These are phyloP conservation scores for Huntiella moniliformis DNA, from an alignment of 2,329 filamentous ascomycete species.

Conservation along the genomic window DNA sequence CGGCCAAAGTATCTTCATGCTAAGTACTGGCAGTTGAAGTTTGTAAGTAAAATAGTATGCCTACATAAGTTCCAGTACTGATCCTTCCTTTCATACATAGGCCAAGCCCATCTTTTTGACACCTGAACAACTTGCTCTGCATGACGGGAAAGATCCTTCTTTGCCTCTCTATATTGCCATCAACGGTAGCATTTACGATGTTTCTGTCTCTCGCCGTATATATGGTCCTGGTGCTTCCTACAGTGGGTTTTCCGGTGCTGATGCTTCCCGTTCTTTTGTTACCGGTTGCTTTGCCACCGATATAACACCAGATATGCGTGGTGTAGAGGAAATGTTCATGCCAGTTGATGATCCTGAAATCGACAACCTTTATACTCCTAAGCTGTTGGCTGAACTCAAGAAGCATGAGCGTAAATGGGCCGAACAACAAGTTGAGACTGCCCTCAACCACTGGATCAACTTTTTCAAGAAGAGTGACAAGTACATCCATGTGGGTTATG, in stretches of 20 bases:
- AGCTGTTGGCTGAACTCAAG: constrained; percentile 33
- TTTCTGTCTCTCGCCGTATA: constrained; percentile 45
- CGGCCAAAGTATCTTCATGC: constrained; percentile 41
- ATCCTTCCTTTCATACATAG: constrained; percentile 14
- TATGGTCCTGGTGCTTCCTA: constrained; percentile 80
- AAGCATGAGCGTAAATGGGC: constrained; percentile 48
- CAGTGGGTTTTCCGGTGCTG: constrained; percentile 66
- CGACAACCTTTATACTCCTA: constrained; percentile 37
- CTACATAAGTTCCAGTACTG: not conserved
- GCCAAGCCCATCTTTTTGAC: constrained; percentile 48
- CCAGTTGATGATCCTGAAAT: constrained; percentile 42
- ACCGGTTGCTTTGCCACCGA: constrained; percentile 87
- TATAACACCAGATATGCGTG: constrained; percentile 63
- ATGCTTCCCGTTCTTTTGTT: constrained; percentile 75
- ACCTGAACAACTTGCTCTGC: constrained; percentile 50
- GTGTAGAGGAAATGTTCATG: constrained; percentile 72
- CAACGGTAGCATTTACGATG: constrained; percentile 74
- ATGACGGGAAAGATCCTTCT: constrained; percentile 56
- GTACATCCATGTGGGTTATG: constrained; percentile 63
- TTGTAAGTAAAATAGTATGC: constrained; percentile 28
- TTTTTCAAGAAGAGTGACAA: constrained; percentile 68
- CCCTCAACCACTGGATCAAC: constrained; percentile 61
- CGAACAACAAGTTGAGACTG: constrained; percentile 41
- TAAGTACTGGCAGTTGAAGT: constrained; percentile 37
- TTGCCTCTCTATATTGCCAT: constrained; percentile 81